These are phyloP conservation scores for Chimonanthus salicifolius DNA, from an alignment of 164 flowering plant species.

Conservation along the genomic window DNA sequence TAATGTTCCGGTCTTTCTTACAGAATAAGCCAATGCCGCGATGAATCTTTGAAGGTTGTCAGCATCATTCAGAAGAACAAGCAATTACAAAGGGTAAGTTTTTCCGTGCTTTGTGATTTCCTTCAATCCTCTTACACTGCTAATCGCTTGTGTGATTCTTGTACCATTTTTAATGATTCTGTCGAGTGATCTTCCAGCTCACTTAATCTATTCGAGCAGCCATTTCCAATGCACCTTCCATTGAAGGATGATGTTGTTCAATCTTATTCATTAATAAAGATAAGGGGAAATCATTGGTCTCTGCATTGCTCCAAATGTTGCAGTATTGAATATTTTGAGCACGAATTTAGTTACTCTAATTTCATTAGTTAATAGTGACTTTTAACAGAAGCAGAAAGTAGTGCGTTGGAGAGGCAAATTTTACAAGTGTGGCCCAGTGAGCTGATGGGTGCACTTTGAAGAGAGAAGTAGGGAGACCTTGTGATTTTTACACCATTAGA, in stretches of 20 bases:
- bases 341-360: too few relatives aligned
- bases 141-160: not conserved
- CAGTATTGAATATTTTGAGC: too few relatives aligned
- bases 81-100: slow-evolving; percentile 7
- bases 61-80: slow-evolving; percentile 5
- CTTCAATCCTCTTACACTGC: not conserved
- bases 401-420: too few relatives aligned
- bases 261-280: not conserved
- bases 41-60: slow-evolving; percentile 2
- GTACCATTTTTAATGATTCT: not conserved
- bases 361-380: too few relatives aligned
- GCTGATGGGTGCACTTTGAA: too few relatives aligned
- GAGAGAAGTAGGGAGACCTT: too few relatives aligned
- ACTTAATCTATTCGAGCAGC: not conserved
- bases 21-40: slow-evolving; percentile 66
- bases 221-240: not conserved
- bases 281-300: not conserved
- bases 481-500: too few relatives aligned
- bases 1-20: slow-evolving; percentile 80
- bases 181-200: not conserved
- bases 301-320: too few relatives aligned
- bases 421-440: too few relatives aligned
- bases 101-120: not conserved
- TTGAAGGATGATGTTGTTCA: not conserved
- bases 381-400: too few relatives aligned